Percentiles rank a stretch among this genome's conserved stretches.
Evolutionary conservation across 257 asterid genomes (phyloP).

Genomic region (Parsonsia alboflavescens): DNA sequence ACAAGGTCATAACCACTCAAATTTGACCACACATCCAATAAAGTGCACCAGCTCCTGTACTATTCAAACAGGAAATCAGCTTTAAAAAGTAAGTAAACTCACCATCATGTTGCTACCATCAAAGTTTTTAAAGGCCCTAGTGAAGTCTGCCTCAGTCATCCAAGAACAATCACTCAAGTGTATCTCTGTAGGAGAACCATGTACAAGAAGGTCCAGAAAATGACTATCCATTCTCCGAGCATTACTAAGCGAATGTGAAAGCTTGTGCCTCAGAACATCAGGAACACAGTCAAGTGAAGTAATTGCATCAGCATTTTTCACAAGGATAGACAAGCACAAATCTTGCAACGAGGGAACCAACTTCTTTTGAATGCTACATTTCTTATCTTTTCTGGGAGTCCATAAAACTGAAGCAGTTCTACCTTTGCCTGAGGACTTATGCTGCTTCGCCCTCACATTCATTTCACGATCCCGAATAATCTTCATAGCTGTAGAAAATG

Average conservation of each 20-base stretch:
- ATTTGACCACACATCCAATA: not conserved
- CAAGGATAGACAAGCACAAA: slow-evolving; percentile 61
- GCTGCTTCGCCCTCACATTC: slow-evolving; percentile 26
- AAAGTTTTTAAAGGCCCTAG: slow-evolving; percentile 46
- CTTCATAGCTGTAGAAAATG: slow-evolving; percentile 87
- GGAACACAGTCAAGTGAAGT: slow-evolving; percentile 79
- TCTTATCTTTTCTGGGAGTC: slow-evolving; percentile 47
- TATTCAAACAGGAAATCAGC: not conserved
- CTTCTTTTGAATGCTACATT: slow-evolving; percentile 33
- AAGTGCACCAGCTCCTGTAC: not conserved
- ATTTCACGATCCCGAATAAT: slow-evolving; percentile 58
- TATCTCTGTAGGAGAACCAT: slow-evolving; percentile 75
- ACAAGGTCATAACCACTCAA: not conserved
- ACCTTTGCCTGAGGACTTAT: slow-evolving; percentile 28
- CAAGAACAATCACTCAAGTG: slow-evolving; percentile 82
- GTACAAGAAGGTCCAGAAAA: slow-evolving; percentile 60
- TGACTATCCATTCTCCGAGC: slow-evolving; percentile 56
- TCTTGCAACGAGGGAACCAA: slow-evolving; percentile 56
- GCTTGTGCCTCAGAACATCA: slow-evolving; percentile 65
- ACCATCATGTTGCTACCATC: slow-evolving; percentile 60
- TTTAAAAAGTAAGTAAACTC: slow-evolving; percentile 3
- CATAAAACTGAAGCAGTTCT: slow-evolving; percentile 43
- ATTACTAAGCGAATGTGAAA: slow-evolving; percentile 68
- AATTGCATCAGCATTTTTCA: slow-evolving; percentile 69
- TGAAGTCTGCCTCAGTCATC: slow-evolving; percentile 70